A percentile compares a stretch with the other conserved stretches of the same genome.
phyloP scores from a whole-genome alignment of 1,284 basidiomycete genomes.

The Naganishia cerealis region DNA sequence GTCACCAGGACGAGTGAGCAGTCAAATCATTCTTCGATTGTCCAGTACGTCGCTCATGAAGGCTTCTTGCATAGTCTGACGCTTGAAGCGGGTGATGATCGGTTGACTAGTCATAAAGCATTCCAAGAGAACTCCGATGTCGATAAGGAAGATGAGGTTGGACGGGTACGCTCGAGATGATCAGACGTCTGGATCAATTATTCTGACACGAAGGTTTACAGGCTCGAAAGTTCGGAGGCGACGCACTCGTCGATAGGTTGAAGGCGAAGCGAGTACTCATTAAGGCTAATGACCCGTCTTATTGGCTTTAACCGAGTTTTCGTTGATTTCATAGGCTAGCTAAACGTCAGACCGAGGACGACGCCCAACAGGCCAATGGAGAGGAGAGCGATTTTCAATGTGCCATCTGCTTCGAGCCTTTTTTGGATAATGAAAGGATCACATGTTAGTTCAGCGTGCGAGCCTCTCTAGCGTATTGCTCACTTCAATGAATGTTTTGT shows the following conservation, averaged over 20 bases:
- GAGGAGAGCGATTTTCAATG: constrained; percentile 39
- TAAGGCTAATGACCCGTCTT: not conserved
- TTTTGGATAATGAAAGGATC: constrained; percentile 43
- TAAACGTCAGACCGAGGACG: constrained; percentile 27
- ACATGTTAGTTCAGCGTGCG: constrained; percentile 33
- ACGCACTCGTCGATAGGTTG: constrained; percentile 30
- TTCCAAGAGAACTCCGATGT: constrained; percentile 13
- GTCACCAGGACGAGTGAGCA: constrained; percentile 34
- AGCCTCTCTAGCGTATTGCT: not conserved
- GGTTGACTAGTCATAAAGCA: constrained; percentile 14
- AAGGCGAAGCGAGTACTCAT: constrained; percentile 31
- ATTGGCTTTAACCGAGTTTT: not conserved
- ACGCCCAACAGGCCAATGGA: constrained; percentile 26
- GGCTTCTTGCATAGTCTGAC: constrained; percentile 4
- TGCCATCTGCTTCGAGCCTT: constrained; percentile 47
- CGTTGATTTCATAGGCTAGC: not conserved
- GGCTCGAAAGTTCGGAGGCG: constrained; percentile 31
- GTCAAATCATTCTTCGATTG: not conserved
- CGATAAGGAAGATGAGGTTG: constrained; percentile 20
- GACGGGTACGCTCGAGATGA: constrained; percentile 4
- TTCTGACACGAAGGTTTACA: not conserved
- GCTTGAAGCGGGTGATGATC: constrained; percentile 23
- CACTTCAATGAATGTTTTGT: not conserved
- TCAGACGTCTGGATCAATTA: not conserved
- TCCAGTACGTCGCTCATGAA: not conserved